Evolutionary conservation across 2,329 filamentous ascomycete species (phyloP), one percentile per base, ranked within the genome.

Genomic region (Triangularia setosa): DNA sequence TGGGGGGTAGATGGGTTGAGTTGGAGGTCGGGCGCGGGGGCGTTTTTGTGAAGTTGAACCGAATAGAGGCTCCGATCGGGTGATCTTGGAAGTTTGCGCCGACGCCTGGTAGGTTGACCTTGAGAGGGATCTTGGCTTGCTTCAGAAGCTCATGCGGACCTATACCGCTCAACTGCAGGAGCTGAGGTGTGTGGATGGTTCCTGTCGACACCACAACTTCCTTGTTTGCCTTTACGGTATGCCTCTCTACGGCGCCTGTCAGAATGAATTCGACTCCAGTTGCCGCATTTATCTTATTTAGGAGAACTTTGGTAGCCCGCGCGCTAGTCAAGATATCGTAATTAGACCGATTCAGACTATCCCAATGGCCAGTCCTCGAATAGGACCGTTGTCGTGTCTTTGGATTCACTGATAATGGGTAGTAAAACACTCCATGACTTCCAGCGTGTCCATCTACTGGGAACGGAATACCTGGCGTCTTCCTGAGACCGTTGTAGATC

Each of bases 101-200:
- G 11, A 90, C 85, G 53, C 85, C 87, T 0, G 85, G 86, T 1
- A 86, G 77, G 30, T 14, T 14, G 30, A 14, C 30, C 12, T 35
- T 70, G 1, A 86, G 77, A 0, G 79, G 73, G 60, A 88, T 86
- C 6, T 77, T 75, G 30, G 30, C 30, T 11, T 14, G 9, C 23
- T 72, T 64, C 4, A 79, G 70, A 24, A 79, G 70, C 0, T 66
- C 64, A 23, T 67, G 68, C 0, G 75, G 70, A 1, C 79, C 79
- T 14, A 81, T 74, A 0, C 79, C 79, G 21, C 75, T 79, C 1
- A 76, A 66, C 64, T 35, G 30, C 30, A 35, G 12, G 4, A 35
- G 30, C 9, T 12, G 12, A 1, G 79, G 79, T 1, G 77, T 79
- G 62, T 79, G 77, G 52, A 79, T 75, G 0, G 77, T 69, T 6